A percentile compares a stretch with the other conserved stretches of the same genome.
Evolutionary conservation across 2,329 filamentous ascomycete species (phyloP).

Genomic region (Aspergillus cejpii): DNA sequence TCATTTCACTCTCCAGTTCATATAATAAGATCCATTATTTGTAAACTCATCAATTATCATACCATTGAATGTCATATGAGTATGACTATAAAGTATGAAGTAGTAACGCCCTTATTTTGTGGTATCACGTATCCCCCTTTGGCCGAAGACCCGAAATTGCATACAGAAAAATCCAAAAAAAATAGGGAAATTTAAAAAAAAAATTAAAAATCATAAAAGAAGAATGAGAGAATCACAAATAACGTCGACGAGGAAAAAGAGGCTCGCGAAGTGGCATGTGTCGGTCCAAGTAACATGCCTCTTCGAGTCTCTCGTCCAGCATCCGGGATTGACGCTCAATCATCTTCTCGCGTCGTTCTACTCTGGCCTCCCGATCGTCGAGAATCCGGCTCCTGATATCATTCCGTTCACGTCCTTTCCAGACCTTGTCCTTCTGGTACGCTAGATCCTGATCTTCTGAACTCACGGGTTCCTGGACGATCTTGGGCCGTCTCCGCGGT

Average conservation of each 20-base stretch:
- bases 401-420: conserved; percentile 14
- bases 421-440: conserved; percentile 4
- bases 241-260: conserved; percentile 11
- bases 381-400: conserved; percentile 26
- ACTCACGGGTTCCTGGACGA: conserved; percentile 14
- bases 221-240: conserved; percentile 2
- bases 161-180: conserved; percentile 4
- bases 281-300: conserved; percentile 9
- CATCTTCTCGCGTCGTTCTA: conserved; percentile 22
- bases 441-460: conserved; percentile 11
- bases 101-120: not conserved
- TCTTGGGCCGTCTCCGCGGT: conserved; percentile 13
- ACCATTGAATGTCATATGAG: not conserved
- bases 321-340: conserved; percentile 17
- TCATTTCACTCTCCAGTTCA: too few relatives aligned
- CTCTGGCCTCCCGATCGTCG: conserved; percentile 22
- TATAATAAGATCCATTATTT: too few relatives aligned
- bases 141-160: conserved; percentile 4
- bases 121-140: conserved; percentile 5
- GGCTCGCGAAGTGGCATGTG: conserved; percentile 17
- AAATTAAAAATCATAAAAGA: not conserved
- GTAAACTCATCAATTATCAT: not conserved
- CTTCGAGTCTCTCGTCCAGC: conserved; percentile 17
- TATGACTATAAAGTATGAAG: not conserved
- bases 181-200: conserved; percentile 1